phyloP scores from a whole-genome alignment of 2,329 filamentous ascomycete species.

The Penicillium freii region DNA sequence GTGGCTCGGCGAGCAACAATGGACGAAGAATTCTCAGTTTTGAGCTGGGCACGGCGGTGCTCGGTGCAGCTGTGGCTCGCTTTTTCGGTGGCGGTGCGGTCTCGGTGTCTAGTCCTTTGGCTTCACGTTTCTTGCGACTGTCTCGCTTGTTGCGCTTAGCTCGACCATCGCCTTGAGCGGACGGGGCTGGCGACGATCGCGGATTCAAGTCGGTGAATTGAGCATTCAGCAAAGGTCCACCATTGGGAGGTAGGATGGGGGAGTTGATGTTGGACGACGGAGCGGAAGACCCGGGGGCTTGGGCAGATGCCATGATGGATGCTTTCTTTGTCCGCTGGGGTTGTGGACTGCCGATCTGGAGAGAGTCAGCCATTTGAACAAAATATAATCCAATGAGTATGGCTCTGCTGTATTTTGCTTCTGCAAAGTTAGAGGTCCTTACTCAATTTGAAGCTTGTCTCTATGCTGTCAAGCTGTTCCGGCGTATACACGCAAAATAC shows the following conservation, averaged over 20 bases:
- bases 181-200: slow-evolving; percentile 37
- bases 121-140: slow-evolving; percentile 45
- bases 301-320: slow-evolving; percentile 32
- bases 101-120: slow-evolving; percentile 42
- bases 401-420: not conserved
- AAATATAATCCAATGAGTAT: not conserved
- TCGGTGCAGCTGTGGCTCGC: slow-evolving; percentile 30
- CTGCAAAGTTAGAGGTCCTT: not conserved
- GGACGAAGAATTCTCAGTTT: slow-evolving; percentile 43
- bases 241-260: slow-evolving; percentile 30
- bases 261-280: slow-evolving; percentile 41
- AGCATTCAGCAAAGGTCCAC: slow-evolving; percentile 30
- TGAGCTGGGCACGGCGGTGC: slow-evolving; percentile 37
- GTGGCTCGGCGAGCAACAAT: slow-evolving; percentile 41
- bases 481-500: not conserved
- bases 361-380: not conserved
- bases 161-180: slow-evolving; percentile 32
- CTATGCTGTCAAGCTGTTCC: not conserved
- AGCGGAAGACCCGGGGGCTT: slow-evolving; percentile 34
- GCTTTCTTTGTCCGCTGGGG: not conserved
- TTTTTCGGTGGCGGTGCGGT: slow-evolving; percentile 37
- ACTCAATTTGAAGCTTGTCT: not conserved
- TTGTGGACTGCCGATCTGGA: not conserved
- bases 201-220: slow-evolving; percentile 31
- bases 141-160: slow-evolving; percentile 45